These are phyloP conservation scores for Neopestalotiopsis rosae DNA, from an alignment of 2,329 filamentous ascomycete species.

Conservation along the genomic window DNA sequence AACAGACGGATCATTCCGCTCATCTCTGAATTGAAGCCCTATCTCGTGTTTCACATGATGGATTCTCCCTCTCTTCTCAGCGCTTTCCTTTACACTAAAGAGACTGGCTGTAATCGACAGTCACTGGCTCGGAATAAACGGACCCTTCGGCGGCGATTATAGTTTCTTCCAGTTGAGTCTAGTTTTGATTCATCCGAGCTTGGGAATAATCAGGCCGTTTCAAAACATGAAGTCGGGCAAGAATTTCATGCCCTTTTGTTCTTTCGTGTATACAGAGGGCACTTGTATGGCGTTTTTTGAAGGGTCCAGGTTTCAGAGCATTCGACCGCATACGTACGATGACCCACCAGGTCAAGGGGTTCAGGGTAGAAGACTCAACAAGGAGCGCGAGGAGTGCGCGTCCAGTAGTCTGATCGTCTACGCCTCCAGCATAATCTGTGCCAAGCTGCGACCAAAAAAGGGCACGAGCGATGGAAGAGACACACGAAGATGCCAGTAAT, in stretches of 20 bases:
- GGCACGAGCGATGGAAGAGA: not conserved
- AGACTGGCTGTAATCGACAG: not conserved
- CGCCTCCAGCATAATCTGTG: not conserved
- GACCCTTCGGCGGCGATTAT: not conserved
- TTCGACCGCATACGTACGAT: not conserved
- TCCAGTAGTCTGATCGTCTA: conserved; percentile 13
- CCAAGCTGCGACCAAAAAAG: conserved; percentile 11
- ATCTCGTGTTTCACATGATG: not conserved
- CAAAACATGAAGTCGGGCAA: not conserved
- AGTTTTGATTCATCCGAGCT: not conserved
- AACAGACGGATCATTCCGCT: not conserved
- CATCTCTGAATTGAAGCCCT: not conserved
- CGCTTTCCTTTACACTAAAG: not conserved
- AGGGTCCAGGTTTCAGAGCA: not conserved
- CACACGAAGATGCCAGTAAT: not conserved
- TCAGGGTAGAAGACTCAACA: not conserved
- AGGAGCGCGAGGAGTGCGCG: not conserved
- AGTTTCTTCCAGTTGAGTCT: not conserved
- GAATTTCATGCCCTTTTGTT: not conserved
- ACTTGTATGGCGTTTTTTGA: not conserved
- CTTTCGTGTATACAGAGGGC: not conserved
- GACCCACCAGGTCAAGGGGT: not conserved
- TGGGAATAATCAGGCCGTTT: not conserved
- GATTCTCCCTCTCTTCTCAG: not conserved
- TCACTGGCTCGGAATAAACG: not conserved